These are phyloP conservation scores for Paulownia fortunei DNA, from an alignment of 257 asterid genomes.

Conservation along the genomic window DNA sequence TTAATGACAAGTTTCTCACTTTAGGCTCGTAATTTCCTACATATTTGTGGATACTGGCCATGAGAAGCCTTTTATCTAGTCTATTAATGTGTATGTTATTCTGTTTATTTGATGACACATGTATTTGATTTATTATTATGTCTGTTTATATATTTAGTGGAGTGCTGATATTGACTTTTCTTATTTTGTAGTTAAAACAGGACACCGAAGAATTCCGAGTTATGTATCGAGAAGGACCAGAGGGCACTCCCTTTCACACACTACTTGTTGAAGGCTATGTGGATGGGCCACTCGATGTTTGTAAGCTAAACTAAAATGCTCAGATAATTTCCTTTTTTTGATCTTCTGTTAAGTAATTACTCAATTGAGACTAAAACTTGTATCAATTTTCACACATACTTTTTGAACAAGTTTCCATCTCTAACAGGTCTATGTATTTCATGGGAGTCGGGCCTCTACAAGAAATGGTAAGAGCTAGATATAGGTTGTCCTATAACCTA, in stretches of 20 bases:
- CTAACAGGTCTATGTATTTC: constrained; percentile 83
- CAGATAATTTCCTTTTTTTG: constrained; percentile 15
- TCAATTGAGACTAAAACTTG: background rate
- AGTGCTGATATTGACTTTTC: too few relatives aligned
- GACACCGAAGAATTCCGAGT: constrained; percentile 88
- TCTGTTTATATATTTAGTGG: too few relatives aligned
- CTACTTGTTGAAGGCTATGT: constrained; percentile 91
- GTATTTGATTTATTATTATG: background rate
- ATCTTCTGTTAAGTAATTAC: background rate
- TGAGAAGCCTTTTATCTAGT: background rate
- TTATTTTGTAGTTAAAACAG: constrained; percentile 70
- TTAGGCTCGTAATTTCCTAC: background rate
- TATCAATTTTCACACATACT: background rate
- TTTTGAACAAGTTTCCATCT: constrained; percentile 22
- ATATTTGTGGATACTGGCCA: background rate
- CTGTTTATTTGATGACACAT: background rate
- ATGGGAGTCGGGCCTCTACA: constrained; percentile 71
- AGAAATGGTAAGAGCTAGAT: constrained; percentile 60
- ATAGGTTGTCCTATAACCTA: background rate
- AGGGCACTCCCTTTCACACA: constrained; percentile 84
- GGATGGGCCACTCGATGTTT: constrained; percentile 89
- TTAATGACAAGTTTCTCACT: background rate
- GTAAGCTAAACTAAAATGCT: constrained; percentile 59
- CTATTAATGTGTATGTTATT: background rate
- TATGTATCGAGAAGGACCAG: constrained; percentile 94